Conservation (phyloP, 495 filamentous ascomycete species). For the Podospora fimiseda region DNA sequence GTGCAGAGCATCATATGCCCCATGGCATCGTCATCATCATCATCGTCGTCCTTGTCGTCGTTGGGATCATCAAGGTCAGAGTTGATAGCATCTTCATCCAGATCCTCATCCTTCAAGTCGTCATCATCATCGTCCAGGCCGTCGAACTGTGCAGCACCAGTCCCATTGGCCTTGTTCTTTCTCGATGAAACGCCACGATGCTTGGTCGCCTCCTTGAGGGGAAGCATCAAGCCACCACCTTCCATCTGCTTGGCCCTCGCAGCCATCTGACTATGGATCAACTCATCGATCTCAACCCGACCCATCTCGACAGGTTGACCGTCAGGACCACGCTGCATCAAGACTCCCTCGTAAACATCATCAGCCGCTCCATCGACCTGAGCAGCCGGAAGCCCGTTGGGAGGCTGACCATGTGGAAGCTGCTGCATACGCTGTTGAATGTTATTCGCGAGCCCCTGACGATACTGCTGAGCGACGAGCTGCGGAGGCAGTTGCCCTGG, state of each 20-base stretch:
- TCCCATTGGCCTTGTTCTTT: slow-evolving; percentile 19
- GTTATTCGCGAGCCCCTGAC: slow-evolving; percentile 8
- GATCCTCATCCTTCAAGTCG: slow-evolving; percentile 54
- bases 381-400: slow-evolving; percentile 36
- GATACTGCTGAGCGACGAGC: slow-evolving; percentile 33
- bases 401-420: slow-evolving; percentile 26
- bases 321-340: slow-evolving; percentile 36
- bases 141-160: slow-evolving; percentile 53
- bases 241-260: slow-evolving; percentile 64
- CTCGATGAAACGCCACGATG: slow-evolving; percentile 22
- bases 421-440: slow-evolving; percentile 40
- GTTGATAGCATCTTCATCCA: slow-evolving; percentile 94
- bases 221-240: slow-evolving; percentile 75
- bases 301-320: slow-evolving; percentile 41
- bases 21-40: slow-evolving; percentile 69
- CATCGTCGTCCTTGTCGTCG: slow-evolving; percentile 69
- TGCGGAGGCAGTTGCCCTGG: slow-evolving; percentile 38
- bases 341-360: slow-evolving; percentile 39
- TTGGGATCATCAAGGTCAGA: slow-evolving; percentile 95
- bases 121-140: slow-evolving; percentile 67
- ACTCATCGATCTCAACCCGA: slow-evolving; percentile 50
- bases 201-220: slow-evolving; percentile 44
- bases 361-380: slow-evolving; percentile 49
- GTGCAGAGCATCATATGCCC: slow-evolving; percentile 94
- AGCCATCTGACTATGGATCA: slow-evolving; percentile 61